Evolutionary conservation across 495 filamentous ascomycete genomes (phyloP), one percentile per base, ranked within the genome.

Genomic region (Penicillium parvum): DNA sequence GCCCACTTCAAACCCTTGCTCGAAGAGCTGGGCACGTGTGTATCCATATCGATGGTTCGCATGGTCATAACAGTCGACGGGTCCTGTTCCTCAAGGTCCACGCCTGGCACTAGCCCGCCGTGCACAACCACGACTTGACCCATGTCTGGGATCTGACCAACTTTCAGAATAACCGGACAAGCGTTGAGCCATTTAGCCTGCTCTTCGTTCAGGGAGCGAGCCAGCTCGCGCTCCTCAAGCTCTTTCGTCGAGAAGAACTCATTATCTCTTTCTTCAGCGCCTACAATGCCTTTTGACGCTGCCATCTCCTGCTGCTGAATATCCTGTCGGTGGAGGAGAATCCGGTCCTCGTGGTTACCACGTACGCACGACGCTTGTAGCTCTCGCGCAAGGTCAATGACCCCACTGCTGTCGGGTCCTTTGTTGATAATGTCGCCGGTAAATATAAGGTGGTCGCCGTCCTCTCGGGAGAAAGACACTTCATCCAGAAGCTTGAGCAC

Each of bases 261-360:
- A 17, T 51, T 32, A 2, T 58, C 47, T 6, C 29, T 40, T 35
- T 28, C 44, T 10, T 47, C 28, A 6, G 36, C 43, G 0, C 9
- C 18, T 17, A 55, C 42, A 3, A 47, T 40, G 6, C 55, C 3
- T 6, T 30, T 48, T 0, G 57, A 28, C 22, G 50, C 47, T 25
- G 60, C 43, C 44, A 72, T 57, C 30, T 77, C 64, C 19, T 66
- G 66, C n/a, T n/a, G n/a, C 12, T 30, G 12, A 15, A 30, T 30
- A 15, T 30, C 12, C 2, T 5, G 12, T 10, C 75, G 64, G 9
- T 74, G 57, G 4, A 78, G 67, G 14, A 95, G 69, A 9, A 95
- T 73, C 7, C 81, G 74, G 54, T 98, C 88, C 57, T 98, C 92
- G 63, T 96, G 90, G 65, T 98, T 97, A 10, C 92, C 92, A 18